Base-by-base conservation (phyloP, 2,329 filamentous ascomycete genomes). In the Xylogone sp. region DNA sequence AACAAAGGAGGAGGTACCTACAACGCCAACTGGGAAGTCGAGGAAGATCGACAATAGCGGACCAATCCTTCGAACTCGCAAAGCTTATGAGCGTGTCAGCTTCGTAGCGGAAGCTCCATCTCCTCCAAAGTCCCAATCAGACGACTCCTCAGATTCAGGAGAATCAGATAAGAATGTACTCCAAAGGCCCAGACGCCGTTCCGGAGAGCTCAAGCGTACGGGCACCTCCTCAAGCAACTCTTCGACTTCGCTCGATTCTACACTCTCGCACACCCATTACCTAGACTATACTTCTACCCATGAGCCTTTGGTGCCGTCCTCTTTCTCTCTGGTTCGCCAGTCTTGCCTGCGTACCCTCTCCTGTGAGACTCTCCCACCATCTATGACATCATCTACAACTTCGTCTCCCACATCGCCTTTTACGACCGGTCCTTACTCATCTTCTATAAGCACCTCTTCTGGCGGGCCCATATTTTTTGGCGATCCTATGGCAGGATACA, bases 391-490 rank as follows among this genome's bases (percentile, higher is more conserved):
- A 20, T 64, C 68, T 24, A 69, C 67, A 45, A 61, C 61, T 24
- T 60, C 59, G 18, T 63, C 70, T 2, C 68, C 67, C 18, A 68
- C 68, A 24, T 72, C 75, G 2, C 73, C 77, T 10, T 62, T 69
- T 39, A 62, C 69, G 13, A 62, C 67, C 21, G 73, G 74, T 20
- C 62, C 68, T 3, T 68, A 68, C 21, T 68, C 64, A 49, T 62
- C 64, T 7, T 68, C 71, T 19, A 68, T 71, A 2, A 72, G 79
- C 50, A 71, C 78, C 34, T 73, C 82, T 16, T 82, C 81, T 2
- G 83, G 83, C 2, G 83, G 83, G 0, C 82, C 84, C 24, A 84
- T 87, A 49, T 86, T 87, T 65, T 87, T 87, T 53, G 84, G 84
- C 24, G 84, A 87, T 60, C 75, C 81, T 1, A 65, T 78, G 0